A percentile compares a stretch with the other conserved stretches of the same genome.
Evolutionary conservation across 768 basidiomycete species (phyloP).

Genomic region (Leccinum incarnatum): DNA sequence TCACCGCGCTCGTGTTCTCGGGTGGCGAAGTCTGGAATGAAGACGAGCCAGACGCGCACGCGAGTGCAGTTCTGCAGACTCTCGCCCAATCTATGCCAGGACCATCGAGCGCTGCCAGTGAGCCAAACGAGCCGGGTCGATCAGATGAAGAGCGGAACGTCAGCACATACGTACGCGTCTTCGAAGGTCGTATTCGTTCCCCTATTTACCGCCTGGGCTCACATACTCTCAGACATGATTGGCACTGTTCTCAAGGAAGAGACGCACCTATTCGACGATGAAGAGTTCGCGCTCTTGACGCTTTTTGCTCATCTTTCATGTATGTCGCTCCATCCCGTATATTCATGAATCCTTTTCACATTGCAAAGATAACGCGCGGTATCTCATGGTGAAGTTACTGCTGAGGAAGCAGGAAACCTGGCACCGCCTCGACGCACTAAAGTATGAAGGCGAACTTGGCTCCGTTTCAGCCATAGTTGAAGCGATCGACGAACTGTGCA

Average conservation of each 20-base stretch:
- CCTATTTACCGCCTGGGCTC: neutral
- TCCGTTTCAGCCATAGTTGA: conserved; percentile 31
- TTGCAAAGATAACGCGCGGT: conserved; percentile 49
- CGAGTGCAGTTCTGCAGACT: conserved; percentile 1
- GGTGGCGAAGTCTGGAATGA: conserved; percentile 25
- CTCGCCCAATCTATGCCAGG: conserved; percentile 11
- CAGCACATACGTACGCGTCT: conserved; percentile 28
- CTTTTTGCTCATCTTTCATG: conserved; percentile 47
- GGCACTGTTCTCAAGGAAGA: conserved; percentile 49
- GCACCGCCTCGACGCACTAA: conserved; percentile 46
- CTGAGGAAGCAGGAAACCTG: conserved; percentile 57
- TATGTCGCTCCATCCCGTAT: conserved; percentile 31
- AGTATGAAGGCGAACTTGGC: conserved; percentile 43
- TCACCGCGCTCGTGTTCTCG: conserved; percentile 31
- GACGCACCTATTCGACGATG: conserved; percentile 45
- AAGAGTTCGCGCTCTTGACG: conserved; percentile 46
- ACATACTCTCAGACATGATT: conserved; percentile 50
- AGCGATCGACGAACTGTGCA: conserved; percentile 47
- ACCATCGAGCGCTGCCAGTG: conserved; percentile 8
- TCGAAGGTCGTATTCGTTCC: conserved; percentile 25
- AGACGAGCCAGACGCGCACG: conserved; percentile 11
- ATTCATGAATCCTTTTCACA: conserved; percentile 8
- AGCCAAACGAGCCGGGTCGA: neutral
- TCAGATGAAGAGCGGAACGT: conserved; percentile 9
- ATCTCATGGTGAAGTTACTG: conserved; percentile 61